Base-by-base conservation (phyloP, 2,329 filamentous ascomycete species). In the Rutstroemia sp. region DNA sequence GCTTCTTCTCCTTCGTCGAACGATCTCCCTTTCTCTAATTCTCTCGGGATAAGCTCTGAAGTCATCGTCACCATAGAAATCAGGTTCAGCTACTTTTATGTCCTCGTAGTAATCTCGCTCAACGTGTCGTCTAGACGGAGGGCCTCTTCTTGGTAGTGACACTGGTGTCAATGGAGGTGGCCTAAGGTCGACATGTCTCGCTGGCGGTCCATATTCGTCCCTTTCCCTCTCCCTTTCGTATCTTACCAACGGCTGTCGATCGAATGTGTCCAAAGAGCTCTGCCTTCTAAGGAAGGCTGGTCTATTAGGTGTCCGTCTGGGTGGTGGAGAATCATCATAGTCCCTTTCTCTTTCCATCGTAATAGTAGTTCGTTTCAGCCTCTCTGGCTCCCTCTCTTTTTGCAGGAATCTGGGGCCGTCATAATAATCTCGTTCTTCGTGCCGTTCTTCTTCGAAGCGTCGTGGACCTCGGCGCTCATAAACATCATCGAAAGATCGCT, bases 251-350 rank as follows among this genome's bases (percentile, higher is more conserved):
- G 88, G 86, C 27, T 83, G 83, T 49, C 91, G 84, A 71, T 96
- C 92, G 68, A 90, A 96, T 0, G 88, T 95, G 70, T 96, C 92
- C 40, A 96, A 78, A 52, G 90, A 95, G 14, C 90, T 95, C 70
- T 95, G 91, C 45, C 92, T 83, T 57, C 92, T 82, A 51, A 94
- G 68, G 61, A 92, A 78, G 30, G 78, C 77, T 2, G 90, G 91
- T 47, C 87, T 79, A 21, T 45, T 36, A 79, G 77, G 47, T 75
- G 74, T 58, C 27, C 63, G 58, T 54, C 64, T 56, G 25, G 64
- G 63, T 7, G 65, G 63, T 10, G 62, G 59, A 19, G 64, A 61
- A 38, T 60, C 63, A 50, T 63, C 61, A 38, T 60, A 63, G 30
- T 42, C 62, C 42, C 57, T 48, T 46, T 66, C 63, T 60, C 64